Conservation (phyloP, 73 alveolate species). For the Blepharisma japonicum region DNA sequence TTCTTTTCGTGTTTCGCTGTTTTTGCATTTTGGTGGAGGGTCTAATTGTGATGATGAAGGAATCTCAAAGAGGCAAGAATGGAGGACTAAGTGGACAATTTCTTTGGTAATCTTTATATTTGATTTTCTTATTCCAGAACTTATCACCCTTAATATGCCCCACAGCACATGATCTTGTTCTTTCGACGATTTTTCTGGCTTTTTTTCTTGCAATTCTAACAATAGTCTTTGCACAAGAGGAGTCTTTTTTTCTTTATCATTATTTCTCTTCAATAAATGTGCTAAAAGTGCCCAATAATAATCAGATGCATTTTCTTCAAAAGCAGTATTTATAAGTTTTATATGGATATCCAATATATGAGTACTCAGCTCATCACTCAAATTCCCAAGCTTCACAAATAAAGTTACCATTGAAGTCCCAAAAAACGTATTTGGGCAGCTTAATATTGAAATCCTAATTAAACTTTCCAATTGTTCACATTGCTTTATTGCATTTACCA, state of each 20-base stretch:
- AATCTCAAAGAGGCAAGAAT: conserved; percentile 8
- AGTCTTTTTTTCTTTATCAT: no score
- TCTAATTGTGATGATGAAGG: background rate
- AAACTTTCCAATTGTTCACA: background rate
- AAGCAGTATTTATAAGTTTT: background rate
- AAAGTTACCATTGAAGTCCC: background rate
- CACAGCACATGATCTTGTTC: background rate
- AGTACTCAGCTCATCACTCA: background rate
- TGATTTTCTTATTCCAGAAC: background rate
- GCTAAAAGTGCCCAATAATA: background rate
- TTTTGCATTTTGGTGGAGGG: conserved; percentile 55
- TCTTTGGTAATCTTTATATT: background rate
- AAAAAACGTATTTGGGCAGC: background rate
- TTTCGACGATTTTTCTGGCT: background rate
- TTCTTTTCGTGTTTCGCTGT: conserved; percentile 56
- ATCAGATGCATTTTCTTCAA: background rate
- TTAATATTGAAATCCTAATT: background rate
- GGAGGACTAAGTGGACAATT: background rate
- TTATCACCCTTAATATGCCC: background rate
- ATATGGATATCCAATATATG: background rate
- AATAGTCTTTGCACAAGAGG: background rate
- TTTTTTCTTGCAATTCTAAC: background rate
- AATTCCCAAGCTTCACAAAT: background rate
- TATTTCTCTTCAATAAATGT: no score
- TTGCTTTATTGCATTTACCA: no score